A percentile compares a stretch with the other conserved stretches of the same genome.
These are phyloP conservation scores for Zygotorulaspora mrakii DNA, from an alignment of 1,139 yeast genomes.

Conservation along the genomic window DNA sequence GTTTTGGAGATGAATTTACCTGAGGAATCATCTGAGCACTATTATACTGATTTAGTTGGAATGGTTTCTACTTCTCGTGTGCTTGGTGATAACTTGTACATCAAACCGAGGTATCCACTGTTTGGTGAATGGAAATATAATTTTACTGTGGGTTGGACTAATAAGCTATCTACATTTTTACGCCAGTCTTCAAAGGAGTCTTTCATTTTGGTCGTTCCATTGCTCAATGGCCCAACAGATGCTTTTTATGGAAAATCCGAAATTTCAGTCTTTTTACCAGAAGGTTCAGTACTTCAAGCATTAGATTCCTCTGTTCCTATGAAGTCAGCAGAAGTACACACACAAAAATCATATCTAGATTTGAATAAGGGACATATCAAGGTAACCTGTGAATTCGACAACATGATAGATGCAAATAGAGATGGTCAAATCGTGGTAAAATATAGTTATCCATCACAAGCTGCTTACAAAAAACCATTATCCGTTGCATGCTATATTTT, in stretches of 20 bases:
- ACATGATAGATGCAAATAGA: constrained; percentile 68
- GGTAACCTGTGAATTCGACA: constrained; percentile 56
- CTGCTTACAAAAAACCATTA: constrained; percentile 61
- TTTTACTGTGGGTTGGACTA: constrained; percentile 91
- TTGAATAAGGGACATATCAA: constrained; percentile 75
- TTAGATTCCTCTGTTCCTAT: constrained; percentile 56
- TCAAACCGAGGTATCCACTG: constrained; percentile 86
- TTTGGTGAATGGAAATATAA: constrained; percentile 97
- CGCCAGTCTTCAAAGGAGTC: constrained; percentile 46
- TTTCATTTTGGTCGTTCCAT: constrained; percentile 64
- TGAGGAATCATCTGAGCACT: constrained; percentile 54
- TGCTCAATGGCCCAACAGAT: constrained; percentile 69
- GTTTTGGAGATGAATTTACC: constrained; percentile 56
- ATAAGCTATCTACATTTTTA: constrained; percentile 52
- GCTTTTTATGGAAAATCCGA: constrained; percentile 61
- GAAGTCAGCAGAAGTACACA: constrained; percentile 38
- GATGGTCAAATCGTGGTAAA: constrained; percentile 54
- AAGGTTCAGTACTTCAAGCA: constrained; percentile 66
- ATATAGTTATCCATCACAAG: constrained; percentile 56
- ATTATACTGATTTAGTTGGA: constrained; percentile 86
- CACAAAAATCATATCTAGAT: constrained; percentile 70
- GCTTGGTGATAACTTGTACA: constrained; percentile 47
- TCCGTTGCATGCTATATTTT: constrained; percentile 63
- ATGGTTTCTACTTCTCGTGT: constrained; percentile 80
- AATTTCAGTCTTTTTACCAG: constrained; percentile 75